Base-by-base conservation (phyloP, 768 basidiomycete genomes). In the Obba rivulosa region DNA sequence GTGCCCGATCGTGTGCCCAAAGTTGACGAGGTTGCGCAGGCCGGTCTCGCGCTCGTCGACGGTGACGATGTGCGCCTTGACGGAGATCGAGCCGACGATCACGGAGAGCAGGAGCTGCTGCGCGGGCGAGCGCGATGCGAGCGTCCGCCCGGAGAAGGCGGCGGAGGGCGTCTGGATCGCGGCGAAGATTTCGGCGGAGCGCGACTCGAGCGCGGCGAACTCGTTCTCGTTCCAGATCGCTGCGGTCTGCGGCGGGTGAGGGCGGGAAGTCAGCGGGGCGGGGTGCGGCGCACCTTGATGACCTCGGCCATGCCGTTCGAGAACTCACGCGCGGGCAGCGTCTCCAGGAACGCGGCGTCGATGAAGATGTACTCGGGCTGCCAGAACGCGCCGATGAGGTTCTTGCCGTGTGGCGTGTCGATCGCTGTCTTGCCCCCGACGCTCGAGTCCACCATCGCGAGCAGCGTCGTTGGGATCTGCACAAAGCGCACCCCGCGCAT, bases 281-380 rank as follows among this genome's bases (percentile, higher is more conserved):
- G 13, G 13, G 5, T 31, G 13, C 13, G 34, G 65, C 74, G 51
- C 48, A 91, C 93, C 80, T 99, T 99, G 63, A 98, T 84, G 3
- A 97, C 87, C 66, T 99, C 95, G 0, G 96, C 95, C 87, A 99
- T 95, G 34, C 96, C 95, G 60, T 98, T 98, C n/a, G 91, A 88
- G 53, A 98, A 92, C 65, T 98, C 96, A 46, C 95, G 77, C 25
- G 81, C 67, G 0, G 94, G 94, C 2, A 99, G 81, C 1, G 91
- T 93, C 61, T 93, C 91, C 48, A 99, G 79, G 75, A 96, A 95
- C 1, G 94, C 87, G 21, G 90, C 87, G 64, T 99, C 96, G 56
- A 97, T 95, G 69, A 99, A 99, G 62, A 98, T 86, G 72, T 86
- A 97, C 58, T 88, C 81, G 0, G 96, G 96, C 67, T 98, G 95